Base-by-base conservation (phyloP, 371 early-diverging fungal species). In the Saksenaea vasiformis region DNA sequence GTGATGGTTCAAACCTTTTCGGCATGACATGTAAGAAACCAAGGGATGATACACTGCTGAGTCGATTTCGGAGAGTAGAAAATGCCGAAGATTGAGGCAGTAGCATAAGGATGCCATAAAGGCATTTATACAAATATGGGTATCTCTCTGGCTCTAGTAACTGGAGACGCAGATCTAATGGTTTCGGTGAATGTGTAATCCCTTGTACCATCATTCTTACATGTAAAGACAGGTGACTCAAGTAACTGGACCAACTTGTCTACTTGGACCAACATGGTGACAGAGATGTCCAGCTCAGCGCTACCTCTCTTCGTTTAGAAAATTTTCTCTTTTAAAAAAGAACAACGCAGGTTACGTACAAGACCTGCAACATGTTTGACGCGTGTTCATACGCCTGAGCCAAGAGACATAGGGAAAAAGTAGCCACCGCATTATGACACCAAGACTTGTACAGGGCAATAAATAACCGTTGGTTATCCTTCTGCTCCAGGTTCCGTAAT, bases 161-260 rank as follows among this genome's bases (percentile, higher is more conserved):
- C 71, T 96, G 96, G 55, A 97, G 72, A 0, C 97, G 82, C 34
- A 97, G 77, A 68, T 89, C 89, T 88, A 38, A 31, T 7, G 22
- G 34, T 0, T 15, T 10, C 34, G 0, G 0, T 4, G 5, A 36
- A 11, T 37, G 1, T 53, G 35, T 8, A 37, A 19, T 14, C 14
- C 13, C 28, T 36, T 28, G 0, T 39, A 26, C 22, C 9, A 4
- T 13, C 11, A 68, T 13, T 53, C 72, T 70, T 74, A 85, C 86
- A 93, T 1, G 96, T 93, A 79, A 97, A 97, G 22, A 95, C 93
- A 5, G 97, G 97, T 1, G 92, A 91, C 69, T 97, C 97, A 3
- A 97, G 67, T 15, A 97, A 78, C 72, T 96, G 96, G 31, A 97
- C 96, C 11, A 97, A 85, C 67, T 94, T 95, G 71, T 97, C 97